A percentile compares a stretch with the other conserved stretches of the same genome.
Evolutionary conservation across 352 stramenopile species (phyloP).

Genomic region (Pythium chondricola): DNA sequence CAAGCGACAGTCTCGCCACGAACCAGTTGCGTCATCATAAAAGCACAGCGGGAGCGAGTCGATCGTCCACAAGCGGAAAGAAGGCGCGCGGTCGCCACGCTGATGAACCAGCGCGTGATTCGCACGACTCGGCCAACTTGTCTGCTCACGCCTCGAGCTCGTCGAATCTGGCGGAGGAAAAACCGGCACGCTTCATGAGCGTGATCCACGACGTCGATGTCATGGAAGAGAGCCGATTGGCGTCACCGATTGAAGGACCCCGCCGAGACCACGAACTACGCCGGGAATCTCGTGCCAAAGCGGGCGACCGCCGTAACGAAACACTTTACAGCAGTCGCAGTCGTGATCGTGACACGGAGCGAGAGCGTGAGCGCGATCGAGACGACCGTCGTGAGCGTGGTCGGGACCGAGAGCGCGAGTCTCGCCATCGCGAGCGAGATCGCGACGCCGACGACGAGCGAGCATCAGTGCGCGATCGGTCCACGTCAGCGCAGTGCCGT

Average conservation of each 20-base stretch:
- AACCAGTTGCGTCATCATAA: no score
- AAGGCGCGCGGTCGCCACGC: slow-evolving; percentile 5
- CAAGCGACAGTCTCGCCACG: neutral
- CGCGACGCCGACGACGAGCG: slow-evolving; percentile 11
- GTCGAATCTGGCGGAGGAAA: slow-evolving; percentile 18
- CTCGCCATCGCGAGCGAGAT: slow-evolving; percentile 14
- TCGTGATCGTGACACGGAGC: slow-evolving; percentile 20
- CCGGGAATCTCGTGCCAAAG: slow-evolving; percentile 12
- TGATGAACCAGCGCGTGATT: slow-evolving; percentile 13
- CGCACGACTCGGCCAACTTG: slow-evolving; percentile 10
- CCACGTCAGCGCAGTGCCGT: slow-evolving; percentile 15
- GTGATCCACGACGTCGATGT: slow-evolving; percentile 3
- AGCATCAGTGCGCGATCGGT: slow-evolving; percentile 13
- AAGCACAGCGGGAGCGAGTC: no score
- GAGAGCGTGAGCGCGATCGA: slow-evolving; percentile 9
- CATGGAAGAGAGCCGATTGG: slow-evolving; percentile 18
- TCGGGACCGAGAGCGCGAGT: slow-evolving; percentile 7
- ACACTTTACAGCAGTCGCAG: slow-evolving; percentile 16
- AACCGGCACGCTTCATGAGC: slow-evolving; percentile 5
- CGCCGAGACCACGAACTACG: slow-evolving; percentile 15
- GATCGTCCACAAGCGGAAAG: slow-evolving; percentile 27
- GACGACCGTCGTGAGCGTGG: slow-evolving; percentile 7
- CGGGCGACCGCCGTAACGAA: slow-evolving; percentile 12
- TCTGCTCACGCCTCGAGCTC: slow-evolving; percentile 12
- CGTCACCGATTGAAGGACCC: slow-evolving; percentile 22